Percentiles rank a stretch among this genome's conserved stretches.
phyloP scores from a whole-genome alignment of 805 yeast genomes.

The Lipomyces yamanashiensis region DNA sequence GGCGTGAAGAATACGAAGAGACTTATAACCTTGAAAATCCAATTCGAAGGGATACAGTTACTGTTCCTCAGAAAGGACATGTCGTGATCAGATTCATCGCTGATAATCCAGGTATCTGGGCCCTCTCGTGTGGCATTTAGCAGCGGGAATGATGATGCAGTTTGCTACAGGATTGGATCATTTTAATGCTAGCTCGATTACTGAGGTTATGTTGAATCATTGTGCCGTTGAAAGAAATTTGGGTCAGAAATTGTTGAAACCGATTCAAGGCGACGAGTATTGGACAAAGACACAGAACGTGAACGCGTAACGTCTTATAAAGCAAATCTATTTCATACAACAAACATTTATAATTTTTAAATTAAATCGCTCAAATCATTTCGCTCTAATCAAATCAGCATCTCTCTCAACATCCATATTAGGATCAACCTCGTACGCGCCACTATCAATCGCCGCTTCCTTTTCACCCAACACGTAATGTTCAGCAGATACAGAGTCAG shows the following conservation, averaged over 20 bases:
- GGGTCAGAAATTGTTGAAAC: slow-evolving; percentile 58
- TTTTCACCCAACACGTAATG: neutral
- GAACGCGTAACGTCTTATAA: neutral
- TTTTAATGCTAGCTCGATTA: slow-evolving; percentile 43
- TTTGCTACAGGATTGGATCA: slow-evolving; percentile 49
- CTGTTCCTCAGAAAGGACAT: slow-evolving; percentile 80
- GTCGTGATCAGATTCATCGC: slow-evolving; percentile 87
- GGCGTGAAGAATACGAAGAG: slow-evolving; percentile 33
- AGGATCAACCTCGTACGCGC: slow-evolving; percentile 12
- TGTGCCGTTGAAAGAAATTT: slow-evolving; percentile 34
- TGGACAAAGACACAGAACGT: slow-evolving; percentile 4
- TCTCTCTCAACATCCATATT: slow-evolving; percentile 14
- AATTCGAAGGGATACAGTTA: slow-evolving; percentile 78
- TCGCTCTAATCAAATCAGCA: slow-evolving; percentile 13
- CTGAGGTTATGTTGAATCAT: slow-evolving; percentile 17
- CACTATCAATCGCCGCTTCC: neutral
- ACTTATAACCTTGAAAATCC: slow-evolving; percentile 65
- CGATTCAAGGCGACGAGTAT: slow-evolving; percentile 58
- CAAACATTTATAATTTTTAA: neutral
- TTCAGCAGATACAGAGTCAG: neutral
- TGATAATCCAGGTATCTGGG: slow-evolving; percentile 97
- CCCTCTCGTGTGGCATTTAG: slow-evolving; percentile 97
- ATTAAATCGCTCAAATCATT: neutral
- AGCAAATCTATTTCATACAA: neutral
- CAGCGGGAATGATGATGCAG: slow-evolving; percentile 88